A percentile compares a stretch with the other conserved stretches of the same genome.
Evolutionary conservation across 495 filamentous ascomycete species (phyloP).

Genomic region (Endocarpon pusillum): DNA sequence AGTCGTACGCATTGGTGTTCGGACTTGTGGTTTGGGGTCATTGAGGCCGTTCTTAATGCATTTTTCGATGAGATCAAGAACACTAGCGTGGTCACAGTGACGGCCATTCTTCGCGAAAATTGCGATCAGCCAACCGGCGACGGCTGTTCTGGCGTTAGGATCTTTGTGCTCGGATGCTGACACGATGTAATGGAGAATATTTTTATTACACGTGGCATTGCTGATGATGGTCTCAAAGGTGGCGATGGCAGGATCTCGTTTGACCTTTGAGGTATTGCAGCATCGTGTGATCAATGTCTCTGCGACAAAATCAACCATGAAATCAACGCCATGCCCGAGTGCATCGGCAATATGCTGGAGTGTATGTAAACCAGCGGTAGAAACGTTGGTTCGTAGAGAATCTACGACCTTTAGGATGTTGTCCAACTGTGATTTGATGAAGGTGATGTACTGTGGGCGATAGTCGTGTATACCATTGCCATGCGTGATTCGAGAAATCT

Average conservation of each 20-base stretch:
- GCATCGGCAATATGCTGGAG: conserved; percentile 71
- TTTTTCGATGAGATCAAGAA: conserved; percentile 68
- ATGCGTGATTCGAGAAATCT: conserved; percentile 56
- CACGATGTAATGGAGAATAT: conserved; percentile 70
- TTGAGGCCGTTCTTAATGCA: conserved; percentile 69
- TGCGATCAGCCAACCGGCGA: conserved; percentile 68
- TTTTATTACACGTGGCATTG: conserved; percentile 57
- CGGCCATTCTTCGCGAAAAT: conserved; percentile 60
- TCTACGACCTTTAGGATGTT: conserved; percentile 77
- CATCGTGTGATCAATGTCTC: conserved; percentile 80
- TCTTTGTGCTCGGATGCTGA: conserved; percentile 81
- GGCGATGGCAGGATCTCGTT: conserved; percentile 56
- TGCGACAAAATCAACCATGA: conserved; percentile 79
- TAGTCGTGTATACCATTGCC: conserved; percentile 77
- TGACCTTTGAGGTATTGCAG: conserved; percentile 77
- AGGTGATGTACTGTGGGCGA: conserved; percentile 43
- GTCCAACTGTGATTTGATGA: conserved; percentile 60
- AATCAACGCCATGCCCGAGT: conserved; percentile 62
- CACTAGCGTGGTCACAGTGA: conserved; percentile 70
- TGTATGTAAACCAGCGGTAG: conserved; percentile 65
- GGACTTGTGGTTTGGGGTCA: conserved; percentile 75
- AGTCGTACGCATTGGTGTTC: conserved; percentile 64
- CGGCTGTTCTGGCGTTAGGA: conserved; percentile 60
- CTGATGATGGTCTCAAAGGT: conserved; percentile 61
- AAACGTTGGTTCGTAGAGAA: conserved; percentile 78